These are phyloP conservation scores for Fusarium circinatum DNA, from an alignment of 2,329 filamentous ascomycete species.

Conservation along the genomic window DNA sequence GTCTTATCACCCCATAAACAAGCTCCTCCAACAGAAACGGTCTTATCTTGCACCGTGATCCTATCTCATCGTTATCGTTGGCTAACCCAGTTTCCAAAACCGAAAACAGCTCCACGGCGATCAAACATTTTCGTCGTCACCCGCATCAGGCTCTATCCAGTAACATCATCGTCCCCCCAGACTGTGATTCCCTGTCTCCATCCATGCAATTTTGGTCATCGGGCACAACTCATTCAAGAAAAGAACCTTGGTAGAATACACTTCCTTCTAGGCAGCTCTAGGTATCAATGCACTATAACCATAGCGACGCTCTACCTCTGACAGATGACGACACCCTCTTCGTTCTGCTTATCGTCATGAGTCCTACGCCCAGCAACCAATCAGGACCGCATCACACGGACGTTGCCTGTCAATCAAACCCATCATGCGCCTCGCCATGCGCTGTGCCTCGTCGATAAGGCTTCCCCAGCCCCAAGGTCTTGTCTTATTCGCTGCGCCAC, in stretches of 20 bases:
- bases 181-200: not conserved
- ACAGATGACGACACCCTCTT: conserved; percentile 39
- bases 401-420: conserved; percentile 13
- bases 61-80: not conserved
- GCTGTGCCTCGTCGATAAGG: conserved; percentile 35
- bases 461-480: not conserved
- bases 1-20: conserved; percentile 1
- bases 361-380: conserved; percentile 13
- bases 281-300: conserved; percentile 2
- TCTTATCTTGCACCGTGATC: conserved; percentile 13
- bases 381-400: conserved; percentile 24
- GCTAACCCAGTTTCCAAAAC: not conserved
- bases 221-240: conserved; percentile 29
- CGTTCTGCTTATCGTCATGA: conserved; percentile 30
- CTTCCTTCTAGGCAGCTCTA: conserved; percentile 18
- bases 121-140: conserved; percentile 15
- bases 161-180: not conserved
- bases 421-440: conserved; percentile 33
- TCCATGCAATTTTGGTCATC: conserved; percentile 11
- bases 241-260: conserved; percentile 30
- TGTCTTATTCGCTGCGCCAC: conserved; percentile 28
- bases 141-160: not conserved
- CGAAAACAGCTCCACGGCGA: conserved; percentile 7
- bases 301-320: not conserved
- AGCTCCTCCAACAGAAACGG: not conserved